phyloP scores from a whole-genome alignment of 192 early-diverging fungal genomes.

The Coemansia sp. region DNA sequence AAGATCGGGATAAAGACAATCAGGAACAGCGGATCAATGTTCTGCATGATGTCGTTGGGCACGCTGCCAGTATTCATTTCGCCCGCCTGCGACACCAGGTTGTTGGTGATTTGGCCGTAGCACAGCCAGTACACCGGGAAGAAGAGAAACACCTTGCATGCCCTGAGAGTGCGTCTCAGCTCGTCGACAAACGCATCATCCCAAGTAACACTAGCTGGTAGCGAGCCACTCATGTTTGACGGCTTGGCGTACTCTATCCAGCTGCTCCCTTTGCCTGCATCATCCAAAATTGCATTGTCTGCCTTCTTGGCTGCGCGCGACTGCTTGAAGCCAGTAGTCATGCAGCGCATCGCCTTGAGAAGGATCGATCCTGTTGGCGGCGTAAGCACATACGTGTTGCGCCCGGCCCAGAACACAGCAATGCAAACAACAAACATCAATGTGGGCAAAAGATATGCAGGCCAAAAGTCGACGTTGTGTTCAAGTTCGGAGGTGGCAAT shows the following conservation, averaged over 20 bases:
- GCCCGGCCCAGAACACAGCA: constrained; percentile 52
- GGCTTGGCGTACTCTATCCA: constrained; percentile 38
- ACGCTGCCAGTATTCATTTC: constrained; percentile 59
- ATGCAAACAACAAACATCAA: constrained; percentile 54
- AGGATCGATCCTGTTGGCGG: constrained; percentile 56
- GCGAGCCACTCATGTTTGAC: constrained; percentile 16
- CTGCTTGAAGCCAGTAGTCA: constrained; percentile 24
- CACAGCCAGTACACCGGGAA: constrained; percentile 44
- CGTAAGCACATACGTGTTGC: constrained; percentile 40
- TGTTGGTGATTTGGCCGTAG: constrained; percentile 65
- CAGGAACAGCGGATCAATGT: constrained; percentile 67
- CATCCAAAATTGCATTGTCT: neutral
- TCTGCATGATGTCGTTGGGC: constrained; percentile 69
- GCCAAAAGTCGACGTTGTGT: constrained; percentile 53
- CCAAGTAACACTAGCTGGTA: constrained; percentile 6
- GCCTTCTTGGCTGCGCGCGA: constrained; percentile 21
- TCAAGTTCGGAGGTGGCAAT: constrained; percentile 56
- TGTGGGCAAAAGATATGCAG: constrained; percentile 55
- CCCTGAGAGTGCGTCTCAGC: constrained; percentile 22
- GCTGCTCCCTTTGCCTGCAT: constrained; percentile 5
- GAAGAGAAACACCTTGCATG: constrained; percentile 44
- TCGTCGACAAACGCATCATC: constrained; percentile 37
- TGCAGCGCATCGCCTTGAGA: constrained; percentile 11
- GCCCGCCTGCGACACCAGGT: constrained; percentile 62
- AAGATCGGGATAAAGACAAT: constrained; percentile 73